These are phyloP conservation scores for Phylloporus sp. DNA, from an alignment of 768 basidiomycete species.

Conservation along the genomic window DNA sequence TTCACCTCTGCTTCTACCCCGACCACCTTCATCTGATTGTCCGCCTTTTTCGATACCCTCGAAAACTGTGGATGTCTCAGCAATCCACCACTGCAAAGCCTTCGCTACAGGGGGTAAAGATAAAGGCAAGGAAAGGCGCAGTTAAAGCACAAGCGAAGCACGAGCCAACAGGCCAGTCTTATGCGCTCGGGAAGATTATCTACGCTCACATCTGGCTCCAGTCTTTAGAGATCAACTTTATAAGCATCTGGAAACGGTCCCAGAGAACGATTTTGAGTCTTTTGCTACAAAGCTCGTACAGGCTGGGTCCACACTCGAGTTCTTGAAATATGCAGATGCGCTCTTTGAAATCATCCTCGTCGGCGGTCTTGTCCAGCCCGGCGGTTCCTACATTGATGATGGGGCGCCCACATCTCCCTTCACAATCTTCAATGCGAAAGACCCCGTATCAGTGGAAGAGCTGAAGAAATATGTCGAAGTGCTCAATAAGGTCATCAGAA, in stretches of 20 bases:
- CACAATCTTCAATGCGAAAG: constrained; percentile 78
- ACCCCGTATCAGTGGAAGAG: constrained; percentile 77
- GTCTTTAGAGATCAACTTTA: constrained; percentile 93
- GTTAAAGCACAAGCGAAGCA: constrained; percentile 92
- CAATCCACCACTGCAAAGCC: constrained; percentile 80
- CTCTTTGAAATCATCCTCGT: constrained; percentile 96
- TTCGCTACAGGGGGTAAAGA: constrained; percentile 90
- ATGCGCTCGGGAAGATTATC: background rate
- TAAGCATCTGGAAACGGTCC: constrained; percentile 84
- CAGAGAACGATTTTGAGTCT: constrained; percentile 76
- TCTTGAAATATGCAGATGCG: constrained; percentile 93
- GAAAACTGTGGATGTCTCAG: constrained; percentile 86
- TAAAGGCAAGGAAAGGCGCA: constrained; percentile 89
- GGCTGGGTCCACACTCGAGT: constrained; percentile 91
- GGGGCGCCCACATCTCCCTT: constrained; percentile 83
- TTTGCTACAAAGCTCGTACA: constrained; percentile 82
- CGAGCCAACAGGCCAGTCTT: constrained; percentile 67
- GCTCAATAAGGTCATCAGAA: constrained; percentile 91
- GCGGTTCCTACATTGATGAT: constrained; percentile 87
- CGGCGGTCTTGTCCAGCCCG: constrained; percentile 94
- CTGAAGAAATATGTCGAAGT: constrained; percentile 93
- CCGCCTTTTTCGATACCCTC: constrained; percentile 32
- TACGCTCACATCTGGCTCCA: constrained; percentile 29
- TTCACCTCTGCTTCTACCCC: background rate
- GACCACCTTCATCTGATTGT: constrained; percentile 13